Evolutionary conservation across 768 basidiomycete genomes (phyloP).

Genomic region (Naganishia friedmannii): DNA sequence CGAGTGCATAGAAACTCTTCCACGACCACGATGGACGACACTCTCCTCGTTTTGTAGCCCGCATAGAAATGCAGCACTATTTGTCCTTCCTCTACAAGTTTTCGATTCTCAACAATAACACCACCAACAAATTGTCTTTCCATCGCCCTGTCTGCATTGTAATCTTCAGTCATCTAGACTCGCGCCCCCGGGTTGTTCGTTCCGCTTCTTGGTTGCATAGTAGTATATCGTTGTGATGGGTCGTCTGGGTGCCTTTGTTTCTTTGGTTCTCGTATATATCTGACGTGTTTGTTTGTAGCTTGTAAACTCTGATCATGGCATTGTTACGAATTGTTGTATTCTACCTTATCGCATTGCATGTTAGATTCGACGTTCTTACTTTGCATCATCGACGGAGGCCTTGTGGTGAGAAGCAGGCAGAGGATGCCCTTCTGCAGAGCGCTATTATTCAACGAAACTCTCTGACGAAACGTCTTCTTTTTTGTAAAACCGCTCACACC

Average conservation of each 20-base stretch:
- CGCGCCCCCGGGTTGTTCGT: not conserved
- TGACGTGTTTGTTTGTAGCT: constrained; percentile 14
- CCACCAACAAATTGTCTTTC: constrained; percentile 2
- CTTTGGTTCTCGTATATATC: constrained; percentile 17
- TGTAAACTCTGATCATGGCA: constrained; percentile 10
- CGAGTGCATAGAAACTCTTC: constrained; percentile 7
- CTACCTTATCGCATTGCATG: not conserved
- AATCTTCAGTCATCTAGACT: constrained; percentile 12
- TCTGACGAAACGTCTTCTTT: too few species aligned
- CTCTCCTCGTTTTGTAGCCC: not conserved
- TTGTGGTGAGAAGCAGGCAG: too few species aligned
- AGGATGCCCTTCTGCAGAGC: too few species aligned
- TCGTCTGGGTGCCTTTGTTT: not conserved
- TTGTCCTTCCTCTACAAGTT: not conserved
- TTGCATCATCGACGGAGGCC: too few species aligned
- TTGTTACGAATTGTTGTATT: constrained; percentile 12
- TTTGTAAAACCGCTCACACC: too few species aligned
- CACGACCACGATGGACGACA: not conserved
- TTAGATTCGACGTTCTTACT: not conserved
- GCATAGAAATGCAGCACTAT: constrained; percentile 1
- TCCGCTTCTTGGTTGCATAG: constrained; percentile 21
- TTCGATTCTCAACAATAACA: constrained; percentile 11
- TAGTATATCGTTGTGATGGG: constrained; percentile 21
- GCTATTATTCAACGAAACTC: too few species aligned
- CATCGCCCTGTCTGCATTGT: constrained; percentile 6